Percentiles rank a stretch among this genome's conserved stretches.
Conservation (phyloP, 2,329 filamentous ascomycete genomes). For the Boeremia lycopersici region DNA sequence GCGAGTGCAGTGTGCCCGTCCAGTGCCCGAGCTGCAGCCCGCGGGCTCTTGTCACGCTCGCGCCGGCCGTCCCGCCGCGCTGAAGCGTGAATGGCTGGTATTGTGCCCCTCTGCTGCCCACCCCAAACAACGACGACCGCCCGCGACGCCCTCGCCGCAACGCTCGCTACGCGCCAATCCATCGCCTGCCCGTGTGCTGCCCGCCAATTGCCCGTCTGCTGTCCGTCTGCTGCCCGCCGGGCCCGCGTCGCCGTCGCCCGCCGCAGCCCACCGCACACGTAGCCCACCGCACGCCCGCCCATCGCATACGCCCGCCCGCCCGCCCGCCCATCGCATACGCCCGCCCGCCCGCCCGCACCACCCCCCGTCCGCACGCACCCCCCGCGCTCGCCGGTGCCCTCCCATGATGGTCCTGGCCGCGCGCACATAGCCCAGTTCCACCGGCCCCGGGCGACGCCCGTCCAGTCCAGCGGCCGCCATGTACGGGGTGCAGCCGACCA, state of each 20-base stretch:
- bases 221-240: conserved; percentile 16
- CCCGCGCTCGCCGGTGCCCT: not conserved
- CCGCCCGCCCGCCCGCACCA: not conserved
- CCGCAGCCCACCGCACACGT: not conserved
- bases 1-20: no score
- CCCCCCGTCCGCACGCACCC: not conserved
- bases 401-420: conserved; percentile 43
- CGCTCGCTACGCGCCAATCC: conserved; percentile 11
- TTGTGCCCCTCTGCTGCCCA: conserved; percentile 16
- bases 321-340: not conserved
- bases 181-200: conserved; percentile 15
- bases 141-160: not conserved
- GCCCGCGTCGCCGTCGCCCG: conserved; percentile 12
- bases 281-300: not conserved
- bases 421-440: conserved; percentile 37
- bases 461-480: conserved; percentile 20
- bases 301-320: not conserved
- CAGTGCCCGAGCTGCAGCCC: conserved; percentile 9
- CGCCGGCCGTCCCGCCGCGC: conserved; percentile 10
- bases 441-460: conserved; percentile 38
- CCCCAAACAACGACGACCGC: conserved; percentile 5
- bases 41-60: conserved; percentile 13
- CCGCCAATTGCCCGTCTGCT: conserved; percentile 20
- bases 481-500: conserved; percentile 38
- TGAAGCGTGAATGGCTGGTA: conserved; percentile 4